These are phyloP conservation scores for Xylariaceae sp. DNA, from an alignment of 2,329 filamentous ascomycete genomes.

Conservation along the genomic window DNA sequence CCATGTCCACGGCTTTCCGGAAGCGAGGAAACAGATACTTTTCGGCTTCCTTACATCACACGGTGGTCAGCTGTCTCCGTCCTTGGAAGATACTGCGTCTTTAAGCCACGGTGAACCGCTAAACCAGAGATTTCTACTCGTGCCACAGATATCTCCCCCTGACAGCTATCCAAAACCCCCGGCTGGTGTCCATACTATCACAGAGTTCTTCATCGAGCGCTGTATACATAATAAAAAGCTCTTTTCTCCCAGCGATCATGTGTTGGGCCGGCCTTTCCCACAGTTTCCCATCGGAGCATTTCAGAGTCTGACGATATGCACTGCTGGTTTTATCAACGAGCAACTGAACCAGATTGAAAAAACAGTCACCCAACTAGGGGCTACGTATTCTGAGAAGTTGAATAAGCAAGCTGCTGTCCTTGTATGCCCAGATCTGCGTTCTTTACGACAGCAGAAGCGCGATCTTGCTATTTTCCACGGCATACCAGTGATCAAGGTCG, in stretches of 20 bases:
- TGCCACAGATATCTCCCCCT: conserved; percentile 48
- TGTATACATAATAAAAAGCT: conserved; percentile 74
- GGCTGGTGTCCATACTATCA: conserved; percentile 53
- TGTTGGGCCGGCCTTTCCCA: conserved; percentile 72
- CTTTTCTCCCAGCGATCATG: conserved; percentile 62
- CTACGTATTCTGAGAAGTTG: conserved; percentile 72
- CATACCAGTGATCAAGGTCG: conserved; percentile 72
- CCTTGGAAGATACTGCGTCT: conserved; percentile 39
- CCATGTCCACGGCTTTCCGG: conserved; percentile 55
- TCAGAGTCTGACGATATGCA: conserved; percentile 64
- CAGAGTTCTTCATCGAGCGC: conserved; percentile 89
- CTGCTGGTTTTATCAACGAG: conserved; percentile 76
- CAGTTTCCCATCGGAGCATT: conserved; percentile 67
- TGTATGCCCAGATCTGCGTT: conserved; percentile 57
- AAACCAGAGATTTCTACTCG: conserved; percentile 46
- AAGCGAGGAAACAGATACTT: conserved; percentile 45
- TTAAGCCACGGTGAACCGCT: conserved; percentile 22
- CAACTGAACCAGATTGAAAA: conserved; percentile 82
- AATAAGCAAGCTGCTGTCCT: conserved; percentile 68
- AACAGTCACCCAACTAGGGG: conserved; percentile 70
- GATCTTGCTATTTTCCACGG: conserved; percentile 68
- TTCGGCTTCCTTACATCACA: conserved; percentile 44
- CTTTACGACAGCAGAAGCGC: conserved; percentile 68
- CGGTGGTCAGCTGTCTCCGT: conserved; percentile 40
- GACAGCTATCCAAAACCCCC: conserved; percentile 39